These are phyloP conservation scores for Trametes sp. DNA, from an alignment of 1,284 basidiomycete genomes.

Conservation along the genomic window DNA sequence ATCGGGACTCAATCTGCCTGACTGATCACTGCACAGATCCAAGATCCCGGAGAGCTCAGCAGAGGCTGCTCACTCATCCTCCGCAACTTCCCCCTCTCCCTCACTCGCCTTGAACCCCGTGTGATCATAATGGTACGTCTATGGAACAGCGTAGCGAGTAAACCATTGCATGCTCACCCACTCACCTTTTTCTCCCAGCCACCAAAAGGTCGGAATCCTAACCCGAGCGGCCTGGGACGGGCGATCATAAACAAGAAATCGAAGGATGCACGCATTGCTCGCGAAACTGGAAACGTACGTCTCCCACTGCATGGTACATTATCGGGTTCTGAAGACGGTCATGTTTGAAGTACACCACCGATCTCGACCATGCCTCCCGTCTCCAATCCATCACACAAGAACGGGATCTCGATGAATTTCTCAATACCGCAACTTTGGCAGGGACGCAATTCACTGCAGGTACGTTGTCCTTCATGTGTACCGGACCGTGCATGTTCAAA, in stretches of 20 bases:
- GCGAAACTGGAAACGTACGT: constrained; percentile 80
- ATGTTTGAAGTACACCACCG: constrained; percentile 76
- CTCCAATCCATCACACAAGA: constrained; percentile 97
- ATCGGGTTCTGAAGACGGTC: background rate
- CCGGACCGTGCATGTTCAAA: background rate
- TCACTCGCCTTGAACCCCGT: too few species aligned
- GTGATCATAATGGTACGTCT: background rate
- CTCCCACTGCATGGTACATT: background rate
- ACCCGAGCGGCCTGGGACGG: constrained; percentile 84
- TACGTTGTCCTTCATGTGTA: constrained; percentile 47
- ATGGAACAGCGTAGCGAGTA: too few species aligned
- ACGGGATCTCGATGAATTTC: constrained; percentile 94
- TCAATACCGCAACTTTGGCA: constrained; percentile 94
- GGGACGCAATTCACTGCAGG: constrained; percentile 98
- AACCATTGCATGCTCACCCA: background rate
- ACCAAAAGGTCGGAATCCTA: constrained; percentile 59
- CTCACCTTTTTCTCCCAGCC: constrained; percentile 34
- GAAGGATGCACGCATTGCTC: constrained; percentile 79
- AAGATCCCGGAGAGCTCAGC: constrained; percentile 8
- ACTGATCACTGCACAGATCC: constrained; percentile 22
- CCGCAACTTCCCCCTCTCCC: too few species aligned
- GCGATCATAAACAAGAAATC: constrained; percentile 90
- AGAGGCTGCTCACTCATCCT: background rate
- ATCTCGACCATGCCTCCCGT: constrained; percentile 72
- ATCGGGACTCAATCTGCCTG: constrained; percentile 25